Evolutionary conservation across 2,329 filamentous ascomycete species (phyloP), one percentile per base, ranked within the genome.

Genomic region (Xylariales sp.): DNA sequence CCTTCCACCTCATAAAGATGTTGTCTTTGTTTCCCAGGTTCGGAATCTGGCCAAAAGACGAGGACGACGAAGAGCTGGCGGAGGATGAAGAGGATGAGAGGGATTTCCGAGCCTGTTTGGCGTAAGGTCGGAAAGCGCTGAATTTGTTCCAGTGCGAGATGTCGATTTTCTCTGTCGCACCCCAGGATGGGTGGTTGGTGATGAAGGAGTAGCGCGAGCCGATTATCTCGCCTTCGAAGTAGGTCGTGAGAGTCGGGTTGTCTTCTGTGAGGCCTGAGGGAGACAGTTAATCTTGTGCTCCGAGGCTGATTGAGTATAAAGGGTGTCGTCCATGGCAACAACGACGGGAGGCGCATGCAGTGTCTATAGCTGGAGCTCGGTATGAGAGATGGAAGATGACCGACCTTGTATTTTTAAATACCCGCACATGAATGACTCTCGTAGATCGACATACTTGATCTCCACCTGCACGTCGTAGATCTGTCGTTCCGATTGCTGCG

Each of bases 1-100:
- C 93, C 65, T 98, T 98, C 93, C 93, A 98, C 46, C 93, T 82
- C 93, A 98, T 98, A 58, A 96, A 98, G 22, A 98, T 83, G 60
- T 94, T 83, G 53, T 96, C 90, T 49, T 82, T 76, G 58, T 94
- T 86, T 35, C 80, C 78, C 52, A 84, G 79, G 53, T 94, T 84
- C 69, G 82, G 69, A 69, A 81, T 71, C 70, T 59, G 52, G 20
- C 73, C 63, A 20, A 32, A 22, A n/a, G n/a, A n/a, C n/a, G n/a
- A n/a, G n/a, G n/a, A n/a, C n/a, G n/a, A n/a, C n/a, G n/a, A n/a
- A n/a, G n/a, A n/a, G n/a, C n/a, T n/a, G n/a, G n/a, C n/a, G n/a
- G n/a, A n/a, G n/a, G n/a, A n/a, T n/a, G n/a, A n/a, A n/a, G n/a
- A n/a, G n/a, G n/a, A n/a, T n/a, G n/a, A n/a, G 16, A 79, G 62